Evolutionary conservation across 169 alveolate species (phyloP).

Genomic region (Plasmodium gonderi): DNA sequence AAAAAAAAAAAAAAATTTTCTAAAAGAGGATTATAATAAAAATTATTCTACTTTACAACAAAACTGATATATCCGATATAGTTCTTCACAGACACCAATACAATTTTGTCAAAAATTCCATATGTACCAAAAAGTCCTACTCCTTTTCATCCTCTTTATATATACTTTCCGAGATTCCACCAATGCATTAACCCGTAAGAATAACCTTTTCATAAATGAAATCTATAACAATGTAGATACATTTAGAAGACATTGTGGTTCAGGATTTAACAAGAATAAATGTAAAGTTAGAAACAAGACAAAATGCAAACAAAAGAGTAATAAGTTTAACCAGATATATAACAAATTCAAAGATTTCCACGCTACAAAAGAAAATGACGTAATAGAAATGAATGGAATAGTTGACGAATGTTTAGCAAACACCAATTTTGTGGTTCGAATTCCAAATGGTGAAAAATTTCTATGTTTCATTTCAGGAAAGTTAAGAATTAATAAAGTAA

Average conservation of each 20-base stretch:
- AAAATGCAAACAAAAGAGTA: neutral
- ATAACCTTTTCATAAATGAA: neutral
- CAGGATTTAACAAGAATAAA: neutral
- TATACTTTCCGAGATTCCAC: neutral
- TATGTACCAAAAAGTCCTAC: neutral
- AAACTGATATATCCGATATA: too few relatives aligned
- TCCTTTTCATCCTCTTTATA: neutral
- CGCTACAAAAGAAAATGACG: constrained; percentile 16
- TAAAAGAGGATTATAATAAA: too few relatives aligned
- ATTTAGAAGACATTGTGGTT: neutral
- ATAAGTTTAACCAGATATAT: neutral
- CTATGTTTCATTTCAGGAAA: constrained; percentile 63
- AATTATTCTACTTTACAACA: too few relatives aligned
- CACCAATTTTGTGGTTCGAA: constrained; percentile 63
- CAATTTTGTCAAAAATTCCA: neutral
- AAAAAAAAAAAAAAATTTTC: too few relatives aligned
- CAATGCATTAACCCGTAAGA: neutral
- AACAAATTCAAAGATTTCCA: constrained; percentile 1
- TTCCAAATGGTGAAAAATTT: constrained; percentile 66
- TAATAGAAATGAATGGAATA: constrained; percentile 67
- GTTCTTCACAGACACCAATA: neutral
- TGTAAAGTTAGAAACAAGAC: neutral
- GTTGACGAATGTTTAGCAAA: constrained; percentile 64
- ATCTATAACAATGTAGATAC: neutral
- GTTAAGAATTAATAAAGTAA: constrained; percentile 52